Conservation (phyloP, 2,329 filamentous ascomycete species). For the Plenodomus biglobosus region DNA sequence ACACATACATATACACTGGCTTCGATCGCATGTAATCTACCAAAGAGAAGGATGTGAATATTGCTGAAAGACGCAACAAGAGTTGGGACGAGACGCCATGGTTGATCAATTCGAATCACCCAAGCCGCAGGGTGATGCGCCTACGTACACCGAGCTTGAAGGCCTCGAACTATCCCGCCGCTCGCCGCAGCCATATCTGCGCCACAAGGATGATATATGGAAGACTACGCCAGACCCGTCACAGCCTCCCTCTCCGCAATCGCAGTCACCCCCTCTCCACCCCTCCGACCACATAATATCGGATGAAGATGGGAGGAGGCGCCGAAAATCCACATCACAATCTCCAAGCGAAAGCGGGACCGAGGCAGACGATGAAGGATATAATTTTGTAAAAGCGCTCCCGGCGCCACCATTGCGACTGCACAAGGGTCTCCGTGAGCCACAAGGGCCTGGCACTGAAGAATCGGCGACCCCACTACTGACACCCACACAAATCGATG, state of each 20-base stretch:
- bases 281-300: constrained; percentile 23
- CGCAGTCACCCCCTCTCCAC: constrained; percentile 12
- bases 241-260: constrained; percentile 7
- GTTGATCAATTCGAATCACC: constrained; percentile 12
- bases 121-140: constrained; percentile 23
- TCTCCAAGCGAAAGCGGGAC: constrained; percentile 83
- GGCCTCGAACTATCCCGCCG: constrained; percentile 41
- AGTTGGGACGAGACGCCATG: constrained; percentile 4
- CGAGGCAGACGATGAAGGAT: constrained; percentile 90
- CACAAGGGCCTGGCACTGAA: constrained; percentile 41
- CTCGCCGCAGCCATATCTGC: constrained; percentile 44
- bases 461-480: constrained; percentile 45
- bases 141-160: constrained; percentile 27
- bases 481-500: constrained; percentile 52
- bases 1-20: not conserved
- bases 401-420: constrained; percentile 73
- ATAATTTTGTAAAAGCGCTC: constrained; percentile 72
- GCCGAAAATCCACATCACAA: constrained; percentile 31
- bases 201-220: constrained; percentile 31
- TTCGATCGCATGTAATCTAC: not conserved
- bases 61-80: not conserved
- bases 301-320: constrained; percentile 30
- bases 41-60: not conserved
- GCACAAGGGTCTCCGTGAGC: constrained; percentile 75
- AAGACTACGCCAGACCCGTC: constrained; percentile 15